Percentiles rank a stretch among this genome's conserved stretches.
These are phyloP conservation scores for Exophiala phaeomuriformis DNA, from an alignment of 2,329 filamentous ascomycete genomes.

Conservation along the genomic window DNA sequence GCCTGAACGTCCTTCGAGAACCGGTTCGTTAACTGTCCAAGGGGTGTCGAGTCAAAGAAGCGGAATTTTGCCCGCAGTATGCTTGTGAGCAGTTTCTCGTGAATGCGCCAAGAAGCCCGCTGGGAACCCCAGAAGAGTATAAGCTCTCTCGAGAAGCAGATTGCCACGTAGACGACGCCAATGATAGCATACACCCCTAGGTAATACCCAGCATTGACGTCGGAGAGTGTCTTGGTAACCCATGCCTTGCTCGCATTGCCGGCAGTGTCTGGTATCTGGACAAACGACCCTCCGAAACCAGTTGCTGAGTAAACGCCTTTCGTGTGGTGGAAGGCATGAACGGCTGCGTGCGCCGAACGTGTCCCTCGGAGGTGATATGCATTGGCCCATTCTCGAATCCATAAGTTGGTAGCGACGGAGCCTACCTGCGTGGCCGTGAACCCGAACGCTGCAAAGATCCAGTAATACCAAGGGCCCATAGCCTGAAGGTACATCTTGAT, in stretches of 20 bases:
- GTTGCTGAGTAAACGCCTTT: not conserved
- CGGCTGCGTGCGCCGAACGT: slow-evolving; percentile 12
- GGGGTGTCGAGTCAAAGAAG: slow-evolving; percentile 93
- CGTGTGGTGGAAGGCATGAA: slow-evolving; percentile 13
- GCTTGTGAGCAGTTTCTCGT: slow-evolving; percentile 66
- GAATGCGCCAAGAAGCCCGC: slow-evolving; percentile 76
- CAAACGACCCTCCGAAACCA: slow-evolving; percentile 8
- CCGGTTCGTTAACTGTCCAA: slow-evolving; percentile 94
- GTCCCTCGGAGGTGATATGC: slow-evolving; percentile 54
- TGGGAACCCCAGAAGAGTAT: slow-evolving; percentile 91
- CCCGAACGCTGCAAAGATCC: slow-evolving; percentile 65
- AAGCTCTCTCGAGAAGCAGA: slow-evolving; percentile 74
- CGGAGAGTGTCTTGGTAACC: slow-evolving; percentile 27
- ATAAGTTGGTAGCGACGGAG: slow-evolving; percentile 80
- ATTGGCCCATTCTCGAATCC: slow-evolving; percentile 94
- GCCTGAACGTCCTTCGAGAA: slow-evolving; percentile 97
- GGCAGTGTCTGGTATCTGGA: slow-evolving; percentile 14
- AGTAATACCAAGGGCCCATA: slow-evolving; percentile 98
- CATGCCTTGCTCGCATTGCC: not conserved
- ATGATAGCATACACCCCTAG: slow-evolving; percentile 74
- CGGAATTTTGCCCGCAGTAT: slow-evolving; percentile 88
- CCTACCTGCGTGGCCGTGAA: slow-evolving; percentile 79
- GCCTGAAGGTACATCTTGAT: slow-evolving; percentile 75
- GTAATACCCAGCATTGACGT: slow-evolving; percentile 78
- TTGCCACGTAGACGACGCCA: slow-evolving; percentile 66